Conservation (phyloP, 2,329 filamentous ascomycete species). For the Fusarium mundagurra region DNA sequence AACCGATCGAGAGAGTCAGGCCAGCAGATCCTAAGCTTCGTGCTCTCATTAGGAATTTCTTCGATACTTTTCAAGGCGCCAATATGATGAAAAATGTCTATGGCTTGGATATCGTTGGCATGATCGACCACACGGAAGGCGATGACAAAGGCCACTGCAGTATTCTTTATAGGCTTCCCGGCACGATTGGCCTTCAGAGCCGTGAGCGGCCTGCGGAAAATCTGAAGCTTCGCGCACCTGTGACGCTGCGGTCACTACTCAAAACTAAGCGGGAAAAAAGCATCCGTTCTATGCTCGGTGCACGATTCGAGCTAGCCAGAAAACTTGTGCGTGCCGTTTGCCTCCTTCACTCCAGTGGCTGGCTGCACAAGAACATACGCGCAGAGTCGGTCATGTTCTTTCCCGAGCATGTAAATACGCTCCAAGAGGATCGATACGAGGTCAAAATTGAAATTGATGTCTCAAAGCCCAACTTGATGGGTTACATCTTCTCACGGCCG, state of each 20-base stretch:
- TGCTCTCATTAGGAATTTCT: accelerated
- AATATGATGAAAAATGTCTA: not conserved
- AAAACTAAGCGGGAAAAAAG: accelerated
- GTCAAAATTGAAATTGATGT: not conserved
- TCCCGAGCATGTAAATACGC: accelerated
- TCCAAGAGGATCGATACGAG: not conserved
- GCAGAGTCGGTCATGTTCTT: not conserved
- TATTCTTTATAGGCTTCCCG: not conserved
- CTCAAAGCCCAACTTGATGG: not conserved
- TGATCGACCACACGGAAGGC: not conserved
- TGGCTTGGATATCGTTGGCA: not conserved
- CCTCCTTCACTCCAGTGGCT: not conserved
- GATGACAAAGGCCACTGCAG: not conserved
- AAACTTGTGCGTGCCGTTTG: not conserved
- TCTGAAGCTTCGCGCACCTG: not conserved
- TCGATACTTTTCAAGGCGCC: not conserved
- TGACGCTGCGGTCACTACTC: not conserved
- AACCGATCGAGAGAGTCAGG: not conserved
- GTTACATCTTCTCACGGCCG: not conserved
- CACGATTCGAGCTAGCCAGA: not conserved
- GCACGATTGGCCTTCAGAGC: accelerated
- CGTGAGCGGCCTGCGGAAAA: not conserved
- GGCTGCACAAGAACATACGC: not conserved
- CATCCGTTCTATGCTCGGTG: not conserved
- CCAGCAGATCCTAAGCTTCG: not conserved